Base-by-base conservation (phyloP, 768 basidiomycete genomes). In the Tubosaeta sp. region DNA sequence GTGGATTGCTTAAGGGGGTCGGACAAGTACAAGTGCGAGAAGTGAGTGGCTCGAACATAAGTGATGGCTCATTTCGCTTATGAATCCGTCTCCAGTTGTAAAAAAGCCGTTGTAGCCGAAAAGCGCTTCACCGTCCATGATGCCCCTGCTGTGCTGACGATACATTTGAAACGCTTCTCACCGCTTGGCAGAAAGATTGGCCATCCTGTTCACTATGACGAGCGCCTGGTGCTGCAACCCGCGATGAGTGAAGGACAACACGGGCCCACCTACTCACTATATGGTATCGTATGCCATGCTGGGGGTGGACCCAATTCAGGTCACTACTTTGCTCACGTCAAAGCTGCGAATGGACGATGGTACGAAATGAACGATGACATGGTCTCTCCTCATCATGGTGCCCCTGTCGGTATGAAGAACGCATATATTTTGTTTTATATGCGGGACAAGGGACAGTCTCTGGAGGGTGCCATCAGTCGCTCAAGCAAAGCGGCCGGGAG, bases 1-100 rank as follows among this genome's bases (percentile, higher is more conserved):
- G 73, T 87, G 42, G 96, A 99, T 63, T 75, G 79, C 55, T 69
- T 99, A 55, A 89, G 83, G 54, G 96, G 95, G 0, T 82, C 84
- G 6, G 92, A 99, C 75, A 94, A 94, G 72, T 99, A 99, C 70
- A 92, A 94, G 66, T 99, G 96, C 69, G 96, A 99, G 71, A 97
- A 92, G 93, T 96, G 65, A 61, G 89, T 77, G n/a, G 13, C 44
- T 25, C 41, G 46, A 40, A 38, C 22, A 41, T 39, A 40, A 10
- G 21, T 34, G 36, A 21, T 25, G 7, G 14, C 18, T 21, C 24
- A 11, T 48, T 42, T 49, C 13, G 5, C 51, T 62, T 11, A 65
- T 38, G 18, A n/a, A 40, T 25, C 35, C 34, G 24, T 11, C 51
- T 30, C 18, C 49, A 96, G 94, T 63, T 99, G 96, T 76, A 94